Evolutionary conservation across 192 early-diverging fungal genomes (phyloP), one percentile per base, ranked within the genome.

Genomic region (Pilobolus umbonatus): DNA sequence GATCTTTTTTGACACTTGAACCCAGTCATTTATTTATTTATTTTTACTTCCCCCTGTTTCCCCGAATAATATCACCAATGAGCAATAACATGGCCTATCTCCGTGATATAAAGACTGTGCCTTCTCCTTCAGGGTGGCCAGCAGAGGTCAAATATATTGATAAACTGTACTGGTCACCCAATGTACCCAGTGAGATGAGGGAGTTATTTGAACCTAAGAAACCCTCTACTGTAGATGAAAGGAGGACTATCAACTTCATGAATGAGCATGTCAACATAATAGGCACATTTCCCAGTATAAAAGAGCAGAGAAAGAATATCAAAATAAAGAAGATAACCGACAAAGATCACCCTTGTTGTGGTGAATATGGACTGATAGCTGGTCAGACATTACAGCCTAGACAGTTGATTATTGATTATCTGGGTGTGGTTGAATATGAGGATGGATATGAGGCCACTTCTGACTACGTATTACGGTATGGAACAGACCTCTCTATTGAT

Each of bases 391-490:
- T 75, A 10, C 36, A 47, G 5, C 69, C 73, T 6, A 62, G 54
- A 11, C 61, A 65, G 14, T 55, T 68, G 8, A 52, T 75, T 22
- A 51, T 75, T 21, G 73, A 75, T 34, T 75, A 75, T 34, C 17
- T 75, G 35, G 73, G 73, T 3, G 42, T 72, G 0, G 69, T 75
- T 6, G 60, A 67, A 28, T 69, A 65, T 43, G 35, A 65, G 14
- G 57, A 65, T 42, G 48, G 44, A 7, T 72, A 75, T 43, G 55
- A 63, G n/a, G 30, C 58, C 2, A 56, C 46, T 8, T 75, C 73
- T 6, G 73, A 75, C 11, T 75, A 75, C 45, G 73, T 75, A 9
- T 50, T 75, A 5, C 64, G 61, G 12, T 64, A 60, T 32, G 68
- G 61, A 0, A 42, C 40, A 4, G 73, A 67, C 39, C 17, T 67